Evolutionary conservation across 768 basidiomycete genomes (phyloP).

Genomic region (Rickenella mellea): DNA sequence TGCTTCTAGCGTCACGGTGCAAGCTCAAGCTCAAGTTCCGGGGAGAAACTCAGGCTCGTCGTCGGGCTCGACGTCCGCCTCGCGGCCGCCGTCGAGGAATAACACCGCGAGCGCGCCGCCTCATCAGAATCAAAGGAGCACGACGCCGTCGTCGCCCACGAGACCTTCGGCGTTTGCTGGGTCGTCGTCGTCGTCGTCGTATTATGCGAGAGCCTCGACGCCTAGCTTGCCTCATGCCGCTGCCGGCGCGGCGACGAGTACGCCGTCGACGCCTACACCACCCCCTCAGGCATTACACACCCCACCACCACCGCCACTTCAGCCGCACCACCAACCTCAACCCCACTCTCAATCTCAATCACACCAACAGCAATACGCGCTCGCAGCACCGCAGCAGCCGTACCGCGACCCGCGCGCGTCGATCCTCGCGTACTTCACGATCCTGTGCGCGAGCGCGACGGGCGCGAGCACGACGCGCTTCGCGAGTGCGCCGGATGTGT

Average conservation of each 20-base stretch:
- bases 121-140: constrained; percentile 26
- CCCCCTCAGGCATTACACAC: constrained; percentile 10
- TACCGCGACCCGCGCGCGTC: constrained; percentile 68
- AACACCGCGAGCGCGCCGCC: constrained; percentile 13
- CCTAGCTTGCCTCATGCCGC: too few relatives aligned
- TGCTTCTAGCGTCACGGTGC: background rate
- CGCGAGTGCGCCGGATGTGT: constrained; percentile 77
- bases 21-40: background rate
- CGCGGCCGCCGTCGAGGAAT: constrained; percentile 20
- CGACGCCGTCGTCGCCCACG: constrained; percentile 25
- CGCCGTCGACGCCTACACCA: background rate
- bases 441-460: constrained; percentile 72
- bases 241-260: background rate
- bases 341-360: constrained; percentile 15
- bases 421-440: constrained; percentile 74
- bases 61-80: constrained; percentile 20
- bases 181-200: constrained; percentile 4
- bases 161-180: background rate
- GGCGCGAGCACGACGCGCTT: constrained; percentile 80
- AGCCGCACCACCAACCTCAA: constrained; percentile 9
- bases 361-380: constrained; percentile 10
- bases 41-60: constrained; percentile 19
- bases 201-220: background rate
- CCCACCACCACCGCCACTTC: constrained; percentile 16
- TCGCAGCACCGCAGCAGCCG: constrained; percentile 44